phyloP scores from a whole-genome alignment of 345 rosid genomes.

The Salix suchowensis region DNA sequence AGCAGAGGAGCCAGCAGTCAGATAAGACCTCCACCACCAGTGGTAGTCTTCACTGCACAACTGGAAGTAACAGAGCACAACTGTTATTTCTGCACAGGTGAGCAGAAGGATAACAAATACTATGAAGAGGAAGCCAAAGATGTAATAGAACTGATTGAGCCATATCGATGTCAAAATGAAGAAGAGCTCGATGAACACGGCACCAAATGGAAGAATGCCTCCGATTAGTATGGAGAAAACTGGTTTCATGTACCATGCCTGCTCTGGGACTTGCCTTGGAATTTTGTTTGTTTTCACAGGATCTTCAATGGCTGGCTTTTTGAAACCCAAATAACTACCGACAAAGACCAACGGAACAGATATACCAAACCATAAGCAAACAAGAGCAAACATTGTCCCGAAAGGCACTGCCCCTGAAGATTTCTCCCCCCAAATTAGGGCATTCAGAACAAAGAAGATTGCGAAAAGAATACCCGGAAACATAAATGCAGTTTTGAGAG shows the following conservation, averaged over 20 bases:
- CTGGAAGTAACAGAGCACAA: slow-evolving; percentile 97
- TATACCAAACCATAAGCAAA: slow-evolving; percentile 95
- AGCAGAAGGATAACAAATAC: slow-evolving; percentile 73
- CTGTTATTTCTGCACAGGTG: slow-evolving; percentile 92
- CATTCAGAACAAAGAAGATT: slow-evolving; percentile 81
- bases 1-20: slow-evolving; percentile 93
- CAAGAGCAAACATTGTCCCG: slow-evolving; percentile 94
- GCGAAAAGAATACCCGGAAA: slow-evolving; percentile 81
- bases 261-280: slow-evolving; percentile 79
- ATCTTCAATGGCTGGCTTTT: slow-evolving; percentile 63
- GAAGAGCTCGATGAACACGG: slow-evolving; percentile 78
- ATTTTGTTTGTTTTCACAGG: slow-evolving; percentile 81
- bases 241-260: slow-evolving; percentile 86
- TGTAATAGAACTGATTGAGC: slow-evolving; percentile 88
- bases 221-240: slow-evolving; percentile 67
- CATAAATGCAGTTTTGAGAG: slow-evolving; percentile 91
- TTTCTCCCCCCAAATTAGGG: slow-evolving; percentile 88
- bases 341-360: slow-evolving; percentile 93
- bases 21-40: slow-evolving; percentile 99
- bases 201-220: slow-evolving; percentile 78
- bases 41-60: slow-evolving; percentile 90
- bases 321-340: slow-evolving; percentile 77
- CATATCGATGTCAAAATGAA: slow-evolving; percentile 84
- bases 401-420: slow-evolving; percentile 97
- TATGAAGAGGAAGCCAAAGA: slow-evolving; percentile 76